A percentile compares a stretch with the other conserved stretches of the same genome.
These are phyloP conservation scores for Arthrobotrys conoides DNA, from an alignment of 2,329 filamentous ascomycete species.

Conservation along the genomic window DNA sequence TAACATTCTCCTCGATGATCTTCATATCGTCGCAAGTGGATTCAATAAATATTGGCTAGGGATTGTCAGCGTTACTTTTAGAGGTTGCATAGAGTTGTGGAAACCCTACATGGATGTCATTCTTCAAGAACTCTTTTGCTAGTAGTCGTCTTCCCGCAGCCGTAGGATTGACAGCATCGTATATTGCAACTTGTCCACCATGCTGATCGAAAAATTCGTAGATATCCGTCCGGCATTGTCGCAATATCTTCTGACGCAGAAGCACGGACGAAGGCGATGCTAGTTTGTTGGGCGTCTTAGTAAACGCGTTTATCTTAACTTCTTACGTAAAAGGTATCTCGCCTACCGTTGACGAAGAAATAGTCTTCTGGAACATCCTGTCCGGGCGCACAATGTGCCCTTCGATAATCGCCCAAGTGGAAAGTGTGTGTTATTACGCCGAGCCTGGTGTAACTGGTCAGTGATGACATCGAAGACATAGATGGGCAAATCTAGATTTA, in stretches of 20 bases:
- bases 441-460: conserved; percentile 73
- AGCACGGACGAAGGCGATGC: conserved; percentile 91
- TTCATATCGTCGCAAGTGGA: conserved; percentile 93
- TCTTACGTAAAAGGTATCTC: conserved; percentile 2
- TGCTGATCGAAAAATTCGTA: conserved; percentile 96
- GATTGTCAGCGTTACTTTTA: neutral
- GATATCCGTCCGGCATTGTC: conserved; percentile 97
- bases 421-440: conserved; percentile 99
- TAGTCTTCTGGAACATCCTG: conserved; percentile 94
- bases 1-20: conserved; percentile 95
- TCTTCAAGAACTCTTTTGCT: conserved; percentile 97
- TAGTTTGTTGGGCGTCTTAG: conserved; percentile 62
- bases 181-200: conserved; percentile 97
- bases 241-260: conserved; percentile 94
- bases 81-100: neutral
- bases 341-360: conserved; percentile 86
- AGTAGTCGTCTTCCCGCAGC: conserved; percentile 84
- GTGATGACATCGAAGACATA: neutral
- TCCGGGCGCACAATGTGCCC: conserved; percentile 86
- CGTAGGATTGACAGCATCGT: conserved; percentile 96
- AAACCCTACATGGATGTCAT: conserved; percentile 82
- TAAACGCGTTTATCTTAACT: conserved; percentile 1
- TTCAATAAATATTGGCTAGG: conserved; percentile 94
- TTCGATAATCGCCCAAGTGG: conserved; percentile 94
- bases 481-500: conserved; percentile 67